Percentiles rank a stretch among this genome's conserved stretches.
Conservation (phyloP, 192 early-diverging fungal species). For the Powellomyces hirtus region DNA sequence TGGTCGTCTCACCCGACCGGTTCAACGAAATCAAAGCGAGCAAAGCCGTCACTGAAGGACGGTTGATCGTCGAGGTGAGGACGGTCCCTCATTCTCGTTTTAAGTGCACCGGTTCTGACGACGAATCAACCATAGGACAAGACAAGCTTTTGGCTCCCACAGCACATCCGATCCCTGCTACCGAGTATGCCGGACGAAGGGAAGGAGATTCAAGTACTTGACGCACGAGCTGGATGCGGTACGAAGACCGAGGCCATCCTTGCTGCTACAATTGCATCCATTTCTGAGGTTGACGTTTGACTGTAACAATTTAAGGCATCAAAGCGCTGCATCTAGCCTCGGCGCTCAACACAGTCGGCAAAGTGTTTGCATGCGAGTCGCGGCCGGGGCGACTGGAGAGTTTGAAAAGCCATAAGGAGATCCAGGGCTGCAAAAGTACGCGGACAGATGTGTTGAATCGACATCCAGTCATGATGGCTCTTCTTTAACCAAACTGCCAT, state of each 20-base stretch:
- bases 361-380: conserved; percentile 83
- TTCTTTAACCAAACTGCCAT: not conserved
- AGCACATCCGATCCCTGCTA: conserved; percentile 31
- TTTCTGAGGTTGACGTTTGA: too few species aligned
- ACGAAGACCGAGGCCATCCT: too few species aligned
- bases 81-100: not conserved
- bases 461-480: too few species aligned
- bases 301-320: too few species aligned
- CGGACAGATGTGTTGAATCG: too few species aligned
- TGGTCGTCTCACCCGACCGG: conserved; percentile 38
- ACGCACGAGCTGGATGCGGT: conserved; percentile 53
- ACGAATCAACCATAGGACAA: conserved; percentile 40
- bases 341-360: conserved; percentile 75
- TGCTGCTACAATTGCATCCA: too few species aligned
- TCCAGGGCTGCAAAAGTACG: conserved; percentile 68
- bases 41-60: conserved; percentile 35
- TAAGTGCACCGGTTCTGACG: not conserved
- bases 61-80: conserved; percentile 47
- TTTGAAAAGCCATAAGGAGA: conserved; percentile 62
- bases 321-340: conserved; percentile 84
- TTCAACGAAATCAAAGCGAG: conserved; percentile 43
- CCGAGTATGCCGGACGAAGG: not conserved
- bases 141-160: conserved; percentile 45
- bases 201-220: conserved; percentile 33
- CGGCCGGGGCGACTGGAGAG: conserved; percentile 70